Evolutionary conservation across 352 stramenopile species (phyloP).

Genomic region (Globisporangium radiosum): DNA sequence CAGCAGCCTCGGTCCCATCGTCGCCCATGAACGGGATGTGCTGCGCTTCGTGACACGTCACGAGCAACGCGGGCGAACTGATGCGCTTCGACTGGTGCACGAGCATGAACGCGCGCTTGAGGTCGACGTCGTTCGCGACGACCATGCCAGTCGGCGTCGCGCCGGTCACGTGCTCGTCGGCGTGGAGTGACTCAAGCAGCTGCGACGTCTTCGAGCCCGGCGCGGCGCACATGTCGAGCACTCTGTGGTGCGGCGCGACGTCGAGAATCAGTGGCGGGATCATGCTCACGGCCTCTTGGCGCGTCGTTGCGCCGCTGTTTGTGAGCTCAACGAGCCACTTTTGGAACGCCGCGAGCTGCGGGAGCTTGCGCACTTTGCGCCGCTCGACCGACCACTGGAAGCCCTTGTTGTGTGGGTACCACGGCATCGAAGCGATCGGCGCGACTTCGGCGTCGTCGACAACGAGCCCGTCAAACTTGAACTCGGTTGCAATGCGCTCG

Average conservation of each 20-base stretch:
- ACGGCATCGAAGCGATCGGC: constrained; percentile 80
- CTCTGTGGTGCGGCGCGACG: constrained; percentile 90
- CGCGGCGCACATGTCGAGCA: constrained; percentile 97
- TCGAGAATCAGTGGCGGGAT: constrained; percentile 96
- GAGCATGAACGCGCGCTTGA: constrained; percentile 98
- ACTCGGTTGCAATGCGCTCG: constrained; percentile 76
- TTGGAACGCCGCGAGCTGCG: constrained; percentile 91
- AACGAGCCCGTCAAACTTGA: constrained; percentile 80
- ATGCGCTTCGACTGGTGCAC: constrained; percentile 96
- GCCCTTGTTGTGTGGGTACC: constrained; percentile 85
- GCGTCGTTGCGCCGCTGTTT: constrained; percentile 91
- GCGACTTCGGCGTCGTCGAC: constrained; percentile 76
- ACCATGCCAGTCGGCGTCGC: constrained; percentile 88
- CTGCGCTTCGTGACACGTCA: constrained; percentile 96
- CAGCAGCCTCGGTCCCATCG: constrained; percentile 42
- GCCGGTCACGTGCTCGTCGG: constrained; percentile 67
- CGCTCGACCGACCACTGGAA: constrained; percentile 89
- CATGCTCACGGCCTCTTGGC: constrained; percentile 99
- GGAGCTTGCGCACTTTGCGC: constrained; percentile 89
- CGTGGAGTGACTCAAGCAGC: constrained; percentile 92
- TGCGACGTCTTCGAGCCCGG: constrained; percentile 99
- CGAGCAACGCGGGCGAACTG: constrained; percentile 89
- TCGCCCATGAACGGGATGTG: constrained; percentile 90
- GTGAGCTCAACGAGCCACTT: constrained; percentile 95
- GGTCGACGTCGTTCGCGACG: constrained; percentile 96